Base-by-base conservation (phyloP, 345 rosid genomes). In the Lumnitzera littorea region DNA sequence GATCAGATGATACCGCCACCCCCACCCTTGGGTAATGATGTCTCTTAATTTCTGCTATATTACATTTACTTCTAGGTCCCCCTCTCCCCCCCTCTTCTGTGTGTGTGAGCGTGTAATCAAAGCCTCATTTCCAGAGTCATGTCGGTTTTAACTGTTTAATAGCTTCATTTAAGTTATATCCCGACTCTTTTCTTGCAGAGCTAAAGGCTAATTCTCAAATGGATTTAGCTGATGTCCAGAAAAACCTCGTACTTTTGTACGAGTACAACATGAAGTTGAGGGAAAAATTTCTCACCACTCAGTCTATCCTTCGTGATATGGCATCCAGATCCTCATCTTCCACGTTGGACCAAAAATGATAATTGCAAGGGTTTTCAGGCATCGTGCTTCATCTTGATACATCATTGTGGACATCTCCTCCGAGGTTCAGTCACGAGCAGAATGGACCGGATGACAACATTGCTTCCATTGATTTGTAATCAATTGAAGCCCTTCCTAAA, bases 211-310 rank as follows among this genome's bases (percentile, higher is more conserved):
- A 74, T 67, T 79, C 88, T 46, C 80, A 79, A 71, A 58, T 82
- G 51, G 86, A 86, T 46, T 66, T 83, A 74, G 63, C 78, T 4
- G 90, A 84, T 50, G 81, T 90, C 60, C 82, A 76, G 69, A 88
- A 74, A 66, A 86, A 78, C 59, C 78, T 94, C 23, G 76, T 69
- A 59, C 67, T 63, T 20, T 68, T 94, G 51, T 82, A 84, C 23
- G 83, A 87, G 46, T 94, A 90, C 73, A 94, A 94, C 68, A 74
- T 86, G 36, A 71, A 72, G 77, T 75, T 94, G 56, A 82, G 91
- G 71, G 89, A 90, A 62, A 78, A 86, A 60, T 69, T 88, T 56
- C 50, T 77, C 13, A 86, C 82, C 27, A 72, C 85, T 15, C 91
- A 81, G 61, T 75, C 84, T 65, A 50, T 70, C 62, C 76, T 87